Evolutionary conservation across 208 protist genomes (phyloP).

Genomic region (Leishmania gerbilli): DNA sequence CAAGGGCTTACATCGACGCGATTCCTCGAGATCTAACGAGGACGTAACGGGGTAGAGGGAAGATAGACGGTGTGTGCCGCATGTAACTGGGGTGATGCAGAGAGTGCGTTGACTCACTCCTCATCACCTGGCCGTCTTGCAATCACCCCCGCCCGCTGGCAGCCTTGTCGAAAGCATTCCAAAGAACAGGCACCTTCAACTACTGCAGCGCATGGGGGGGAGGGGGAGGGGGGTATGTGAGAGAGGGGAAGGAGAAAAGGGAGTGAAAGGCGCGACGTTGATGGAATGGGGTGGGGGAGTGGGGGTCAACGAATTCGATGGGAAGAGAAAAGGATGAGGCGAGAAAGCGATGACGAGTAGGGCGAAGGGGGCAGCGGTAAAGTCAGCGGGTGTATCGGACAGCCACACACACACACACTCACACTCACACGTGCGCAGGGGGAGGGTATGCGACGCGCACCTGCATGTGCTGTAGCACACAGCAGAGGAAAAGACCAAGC

Average conservation of each 20-base stretch:
- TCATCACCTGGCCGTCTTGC: background rate
- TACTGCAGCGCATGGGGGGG: background rate
- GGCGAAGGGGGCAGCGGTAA: background rate
- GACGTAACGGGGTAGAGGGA: background rate
- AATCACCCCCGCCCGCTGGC: background rate
- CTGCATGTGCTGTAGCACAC: background rate
- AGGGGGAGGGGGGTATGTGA: background rate
- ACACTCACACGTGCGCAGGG: background rate
- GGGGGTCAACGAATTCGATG: background rate
- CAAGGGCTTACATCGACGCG: background rate
- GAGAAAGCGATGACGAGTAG: background rate
- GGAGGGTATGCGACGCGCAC: background rate
- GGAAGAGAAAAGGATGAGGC: background rate
- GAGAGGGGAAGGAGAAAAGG: background rate
- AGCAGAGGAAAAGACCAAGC: background rate
- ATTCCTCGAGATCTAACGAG: background rate
- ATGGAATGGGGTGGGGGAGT: background rate
- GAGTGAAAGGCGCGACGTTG: background rate
- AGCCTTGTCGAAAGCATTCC: background rate
- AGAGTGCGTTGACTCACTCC: background rate
- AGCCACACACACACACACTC: too few species aligned
- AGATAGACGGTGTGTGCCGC: background rate
- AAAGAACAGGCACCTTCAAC: background rate
- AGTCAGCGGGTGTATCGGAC: background rate
- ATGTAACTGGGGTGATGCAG: background rate